Conservation (phyloP, 331 rosid genomes). For the Phaseolus coccineus region DNA sequence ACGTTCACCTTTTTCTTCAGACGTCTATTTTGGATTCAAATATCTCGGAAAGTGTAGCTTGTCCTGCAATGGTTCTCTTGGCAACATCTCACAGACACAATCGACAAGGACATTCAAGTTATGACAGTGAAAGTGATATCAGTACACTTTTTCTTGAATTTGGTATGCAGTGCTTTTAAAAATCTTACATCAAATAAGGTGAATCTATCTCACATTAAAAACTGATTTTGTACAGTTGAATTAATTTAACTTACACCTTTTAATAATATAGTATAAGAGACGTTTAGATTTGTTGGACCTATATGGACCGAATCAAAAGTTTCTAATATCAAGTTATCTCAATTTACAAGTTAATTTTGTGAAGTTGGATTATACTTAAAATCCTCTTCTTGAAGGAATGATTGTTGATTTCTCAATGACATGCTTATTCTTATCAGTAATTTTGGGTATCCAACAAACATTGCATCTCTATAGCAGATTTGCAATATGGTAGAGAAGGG, state of each 20-base stretch:
- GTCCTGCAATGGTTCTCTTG: not conserved
- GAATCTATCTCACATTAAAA: too few species aligned
- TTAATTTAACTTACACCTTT: too few species aligned
- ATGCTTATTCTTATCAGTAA: not conserved
- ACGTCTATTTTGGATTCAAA: not conserved
- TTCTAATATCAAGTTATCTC: too few species aligned
- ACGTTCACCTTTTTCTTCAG: slow-evolving; percentile 5
- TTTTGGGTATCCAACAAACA: not conserved
- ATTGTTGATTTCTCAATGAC: not conserved
- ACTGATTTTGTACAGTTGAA: too few species aligned
- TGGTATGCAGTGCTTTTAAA: not conserved
- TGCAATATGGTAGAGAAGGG: not conserved
- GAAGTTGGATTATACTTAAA: too few species aligned
- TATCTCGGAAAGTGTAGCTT: not conserved
- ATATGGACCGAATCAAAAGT: too few species aligned
- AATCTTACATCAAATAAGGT: too few species aligned
- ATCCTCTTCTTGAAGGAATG: not conserved
- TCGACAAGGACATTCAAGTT: not conserved
- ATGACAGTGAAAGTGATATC: slow-evolving; percentile 6
- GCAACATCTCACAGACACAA: not conserved
- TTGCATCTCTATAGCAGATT: not conserved
- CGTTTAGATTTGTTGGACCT: too few species aligned
- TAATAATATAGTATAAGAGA: too few species aligned
- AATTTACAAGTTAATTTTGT: too few species aligned
- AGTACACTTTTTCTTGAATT: slow-evolving; percentile 4